phyloP scores from a whole-genome alignment of 495 filamentous ascomycete genomes.

The Penicillium fimorum region DNA sequence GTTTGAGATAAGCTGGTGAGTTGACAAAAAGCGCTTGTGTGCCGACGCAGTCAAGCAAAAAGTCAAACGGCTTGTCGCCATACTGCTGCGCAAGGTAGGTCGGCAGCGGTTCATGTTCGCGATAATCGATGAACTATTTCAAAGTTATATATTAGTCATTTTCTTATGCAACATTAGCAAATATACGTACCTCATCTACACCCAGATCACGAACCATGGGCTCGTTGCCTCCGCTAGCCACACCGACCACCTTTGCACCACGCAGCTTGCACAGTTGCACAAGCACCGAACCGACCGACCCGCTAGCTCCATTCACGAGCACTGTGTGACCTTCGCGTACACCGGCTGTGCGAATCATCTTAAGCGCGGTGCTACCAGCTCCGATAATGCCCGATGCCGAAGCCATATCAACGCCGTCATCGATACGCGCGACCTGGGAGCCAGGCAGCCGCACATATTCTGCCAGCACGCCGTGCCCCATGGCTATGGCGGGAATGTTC shows the following conservation, averaged over 20 bases:
- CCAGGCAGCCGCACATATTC: constrained; percentile 20
- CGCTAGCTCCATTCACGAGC: constrained; percentile 29
- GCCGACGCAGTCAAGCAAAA: constrained; percentile 41
- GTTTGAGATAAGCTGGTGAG: constrained; percentile 36
- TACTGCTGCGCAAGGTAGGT: constrained; percentile 25
- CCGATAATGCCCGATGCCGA: constrained; percentile 24
- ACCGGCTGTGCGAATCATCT: constrained; percentile 25
- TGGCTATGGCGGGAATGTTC: constrained; percentile 11
- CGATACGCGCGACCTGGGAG: constrained; percentile 13
- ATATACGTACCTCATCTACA: constrained; percentile 21
- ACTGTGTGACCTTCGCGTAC: constrained; percentile 26
- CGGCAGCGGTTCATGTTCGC: constrained; percentile 21
- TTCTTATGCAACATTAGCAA: background rate
- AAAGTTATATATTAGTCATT: background rate
- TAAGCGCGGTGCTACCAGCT: constrained; percentile 24
- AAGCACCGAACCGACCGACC: constrained; percentile 23
- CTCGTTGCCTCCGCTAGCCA: constrained; percentile 30
- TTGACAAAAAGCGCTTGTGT: constrained; percentile 29
- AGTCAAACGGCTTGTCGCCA: constrained; percentile 32
- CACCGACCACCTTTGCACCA: constrained; percentile 24
- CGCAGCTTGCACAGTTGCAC: constrained; percentile 27
- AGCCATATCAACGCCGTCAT: constrained; percentile 21
- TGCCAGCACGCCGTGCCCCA: constrained; percentile 19
- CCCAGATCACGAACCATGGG: constrained; percentile 23
- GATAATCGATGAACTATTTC: constrained; percentile 40